Evolutionary conservation across 2,329 filamentous ascomycete genomes (phyloP).

Genomic region (Penicillium corylophilum): DNA sequence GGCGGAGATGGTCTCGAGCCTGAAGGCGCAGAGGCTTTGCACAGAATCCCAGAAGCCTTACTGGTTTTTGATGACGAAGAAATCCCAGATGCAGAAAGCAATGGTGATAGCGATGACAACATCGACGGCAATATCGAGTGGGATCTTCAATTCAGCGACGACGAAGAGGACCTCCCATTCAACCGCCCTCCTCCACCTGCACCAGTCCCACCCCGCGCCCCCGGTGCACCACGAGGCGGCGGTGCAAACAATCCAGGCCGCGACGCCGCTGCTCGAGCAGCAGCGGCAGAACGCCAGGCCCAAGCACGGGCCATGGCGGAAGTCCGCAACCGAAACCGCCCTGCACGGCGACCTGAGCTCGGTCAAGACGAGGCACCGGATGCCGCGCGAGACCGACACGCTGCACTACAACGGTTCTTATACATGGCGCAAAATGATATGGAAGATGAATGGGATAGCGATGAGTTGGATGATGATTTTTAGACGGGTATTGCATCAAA

Average conservation of each 20-base stretch:
- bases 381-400: constrained; percentile 17
- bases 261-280: constrained; percentile 38
- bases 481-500: constrained; percentile 6
- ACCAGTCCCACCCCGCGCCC: constrained; percentile 38
- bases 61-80: constrained; percentile 36
- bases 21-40: constrained; percentile 41
- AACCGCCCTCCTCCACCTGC: constrained; percentile 40
- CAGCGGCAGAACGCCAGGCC: constrained; percentile 39
- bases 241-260: constrained; percentile 29
- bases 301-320: constrained; percentile 42
- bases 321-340: constrained; percentile 26
- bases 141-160: constrained; percentile 22
- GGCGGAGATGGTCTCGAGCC: constrained; percentile 64
- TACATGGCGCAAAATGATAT: constrained; percentile 53
- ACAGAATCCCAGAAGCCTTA: constrained; percentile 41
- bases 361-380: constrained; percentile 3
- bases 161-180: constrained; percentile 20
- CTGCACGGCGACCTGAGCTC: constrained; percentile 2
- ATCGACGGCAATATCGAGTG: constrained; percentile 11
- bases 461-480: constrained; percentile 52
- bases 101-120: constrained; percentile 29
- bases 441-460: constrained; percentile 61
- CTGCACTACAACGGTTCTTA: constrained; percentile 52
- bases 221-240: constrained; percentile 26
- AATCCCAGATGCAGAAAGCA: constrained; percentile 14